These are phyloP conservation scores for Ceratocystis diversiconidia DNA, from an alignment of 2,329 filamentous ascomycete genomes.

Conservation along the genomic window DNA sequence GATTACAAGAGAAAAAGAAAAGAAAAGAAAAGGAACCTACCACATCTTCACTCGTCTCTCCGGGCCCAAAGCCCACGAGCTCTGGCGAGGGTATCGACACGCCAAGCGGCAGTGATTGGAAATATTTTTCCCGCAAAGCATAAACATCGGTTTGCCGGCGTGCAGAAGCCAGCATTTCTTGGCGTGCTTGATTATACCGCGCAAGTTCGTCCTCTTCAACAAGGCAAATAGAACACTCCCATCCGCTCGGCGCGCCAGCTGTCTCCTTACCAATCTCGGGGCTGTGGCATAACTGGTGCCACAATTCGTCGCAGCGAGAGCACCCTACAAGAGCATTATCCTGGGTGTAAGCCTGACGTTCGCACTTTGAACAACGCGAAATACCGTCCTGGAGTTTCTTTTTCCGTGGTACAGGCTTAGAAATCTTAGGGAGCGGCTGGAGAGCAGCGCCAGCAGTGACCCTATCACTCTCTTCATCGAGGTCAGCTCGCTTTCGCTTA, in stretches of 20 bases:
- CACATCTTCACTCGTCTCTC: conserved; percentile 25
- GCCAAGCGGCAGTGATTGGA: conserved; percentile 25
- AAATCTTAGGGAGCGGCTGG: conserved; percentile 12
- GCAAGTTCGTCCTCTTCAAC: conserved; percentile 19
- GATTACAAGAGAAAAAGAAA: background rate
- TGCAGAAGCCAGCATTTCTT: conserved; percentile 16
- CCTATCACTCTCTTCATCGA: background rate
- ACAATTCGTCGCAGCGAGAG: conserved; percentile 20
- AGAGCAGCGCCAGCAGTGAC: background rate
- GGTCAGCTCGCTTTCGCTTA: conserved; percentile 12
- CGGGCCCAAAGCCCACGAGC: conserved; percentile 28
- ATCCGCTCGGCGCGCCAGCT: conserved; percentile 10
- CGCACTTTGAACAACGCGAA: conserved; percentile 20
- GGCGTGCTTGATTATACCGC: conserved; percentile 19
- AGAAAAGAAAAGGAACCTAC: conserved; percentile 23
- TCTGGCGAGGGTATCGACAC: conserved; percentile 26
- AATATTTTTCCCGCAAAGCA: conserved; percentile 23
- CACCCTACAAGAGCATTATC: conserved; percentile 21
- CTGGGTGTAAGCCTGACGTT: conserved; percentile 18
- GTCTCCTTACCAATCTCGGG: conserved; percentile 19
- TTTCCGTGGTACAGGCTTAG: conserved; percentile 12
- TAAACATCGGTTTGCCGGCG: conserved; percentile 23
- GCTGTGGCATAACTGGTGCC: conserved; percentile 22
- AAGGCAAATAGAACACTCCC: conserved; percentile 20
- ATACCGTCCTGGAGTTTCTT: conserved; percentile 15